Percentiles rank a stretch among this genome's conserved stretches.
Evolutionary conservation across 1,284 basidiomycete species (phyloP).

Genomic region (Neolentinus lepideus): DNA sequence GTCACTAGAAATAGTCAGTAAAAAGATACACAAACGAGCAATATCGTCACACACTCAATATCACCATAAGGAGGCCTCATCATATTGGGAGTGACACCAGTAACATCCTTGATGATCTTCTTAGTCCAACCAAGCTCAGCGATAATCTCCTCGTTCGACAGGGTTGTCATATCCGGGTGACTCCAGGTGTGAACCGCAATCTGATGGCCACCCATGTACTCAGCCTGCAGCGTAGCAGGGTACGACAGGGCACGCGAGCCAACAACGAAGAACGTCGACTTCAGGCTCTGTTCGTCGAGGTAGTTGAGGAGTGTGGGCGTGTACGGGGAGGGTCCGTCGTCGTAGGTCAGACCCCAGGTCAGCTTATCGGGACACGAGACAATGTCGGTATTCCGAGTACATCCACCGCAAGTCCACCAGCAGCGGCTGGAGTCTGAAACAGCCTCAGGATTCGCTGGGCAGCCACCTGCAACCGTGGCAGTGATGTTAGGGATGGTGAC

Average conservation of each 20-base stretch:
- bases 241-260: conserved; percentile 68
- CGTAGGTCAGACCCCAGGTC: conserved; percentile 69
- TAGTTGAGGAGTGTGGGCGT: conserved; percentile 71
- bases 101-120: conserved; percentile 75
- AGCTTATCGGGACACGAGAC: conserved; percentile 64
- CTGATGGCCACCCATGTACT: conserved; percentile 71
- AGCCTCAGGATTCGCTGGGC: conserved; percentile 53
- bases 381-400: conserved; percentile 63
- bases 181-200: conserved; percentile 68
- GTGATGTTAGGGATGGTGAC: conserved; percentile 46
- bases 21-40: conserved; percentile 3
- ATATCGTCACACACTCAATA: conserved; percentile 43
- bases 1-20: conserved; percentile 39
- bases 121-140: conserved; percentile 86
- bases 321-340: conserved; percentile 77
- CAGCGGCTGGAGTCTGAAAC: conserved; percentile 49
- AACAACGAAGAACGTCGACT: conserved; percentile 84
- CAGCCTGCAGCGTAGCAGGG: conserved; percentile 56
- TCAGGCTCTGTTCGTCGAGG: conserved; percentile 60
- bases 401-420: conserved; percentile 88
- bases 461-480: conserved; percentile 50
- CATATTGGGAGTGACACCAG: conserved; percentile 63
- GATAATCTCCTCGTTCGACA: conserved; percentile 79
- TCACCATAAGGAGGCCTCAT: conserved; percentile 67
- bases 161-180: conserved; percentile 62